Conservation (phyloP, 495 filamentous ascomycete genomes). For the Eremomyces bilateralis region DNA sequence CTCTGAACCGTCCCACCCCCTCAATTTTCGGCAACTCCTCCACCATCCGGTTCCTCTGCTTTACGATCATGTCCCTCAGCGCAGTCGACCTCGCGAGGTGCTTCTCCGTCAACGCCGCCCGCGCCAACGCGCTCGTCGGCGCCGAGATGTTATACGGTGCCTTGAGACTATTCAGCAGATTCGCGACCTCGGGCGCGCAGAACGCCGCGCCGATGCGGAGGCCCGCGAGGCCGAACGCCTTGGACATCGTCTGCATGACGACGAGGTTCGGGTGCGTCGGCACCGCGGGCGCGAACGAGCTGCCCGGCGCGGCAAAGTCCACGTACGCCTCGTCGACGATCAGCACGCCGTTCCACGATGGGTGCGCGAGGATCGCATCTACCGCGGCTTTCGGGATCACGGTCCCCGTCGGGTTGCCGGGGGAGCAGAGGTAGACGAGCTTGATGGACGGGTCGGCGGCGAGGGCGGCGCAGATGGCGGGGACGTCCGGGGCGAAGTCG, state of each 20-base stretch:
- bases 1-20: conserved; percentile 62
- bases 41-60: conserved; percentile 57
- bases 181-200: conserved; percentile 32
- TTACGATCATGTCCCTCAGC: conserved; percentile 43
- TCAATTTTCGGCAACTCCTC: conserved; percentile 48
- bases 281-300: conserved; percentile 82
- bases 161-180: conserved; percentile 71
- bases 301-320: conserved; percentile 58
- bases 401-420: conserved; percentile 78
- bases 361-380: conserved; percentile 52
- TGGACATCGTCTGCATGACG: conserved; percentile 92
- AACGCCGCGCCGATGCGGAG: conserved; percentile 59
- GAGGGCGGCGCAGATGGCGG: conserved; percentile 42
- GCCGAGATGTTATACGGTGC: conserved; percentile 88
- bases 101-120: conserved; percentile 37
- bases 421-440: conserved; percentile 75
- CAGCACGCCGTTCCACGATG: conserved; percentile 86
- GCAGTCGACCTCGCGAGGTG: conserved; percentile 50
- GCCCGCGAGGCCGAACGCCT: conserved; percentile 87
- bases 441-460: conserved; percentile 51
- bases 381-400: conserved; percentile 60
- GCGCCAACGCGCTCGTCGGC: conserved; percentile 65
- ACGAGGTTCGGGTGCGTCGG: conserved; percentile 87
- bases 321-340: conserved; percentile 93
- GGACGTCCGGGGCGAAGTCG: conserved; percentile 47